phyloP scores from a whole-genome alignment of 2,329 filamentous ascomycete genomes.

The Basipetospora chlamydospora region DNA sequence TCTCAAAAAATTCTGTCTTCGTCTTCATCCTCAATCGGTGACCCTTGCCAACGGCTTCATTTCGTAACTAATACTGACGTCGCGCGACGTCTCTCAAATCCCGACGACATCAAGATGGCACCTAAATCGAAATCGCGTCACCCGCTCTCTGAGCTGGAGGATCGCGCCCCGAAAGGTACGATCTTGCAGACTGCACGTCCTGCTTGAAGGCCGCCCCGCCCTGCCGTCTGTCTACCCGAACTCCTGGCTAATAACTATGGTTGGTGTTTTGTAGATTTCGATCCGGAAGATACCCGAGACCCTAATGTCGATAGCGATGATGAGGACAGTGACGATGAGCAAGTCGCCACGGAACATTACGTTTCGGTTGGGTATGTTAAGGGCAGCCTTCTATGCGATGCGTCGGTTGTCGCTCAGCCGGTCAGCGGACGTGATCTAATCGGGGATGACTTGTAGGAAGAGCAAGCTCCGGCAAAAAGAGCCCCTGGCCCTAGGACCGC shows the following conservation, averaged over 20 bases:
- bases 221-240: too few species aligned
- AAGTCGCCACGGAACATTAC: constrained; percentile 74
- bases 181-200: too few species aligned
- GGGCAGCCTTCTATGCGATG: too few species aligned
- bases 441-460: too few species aligned
- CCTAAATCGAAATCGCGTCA: constrained; percentile 1
- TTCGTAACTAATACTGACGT: too few species aligned
- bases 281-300: constrained; percentile 55
- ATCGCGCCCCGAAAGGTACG: constrained; percentile 4
- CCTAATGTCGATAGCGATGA: constrained; percentile 39
- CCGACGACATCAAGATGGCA: too few species aligned
- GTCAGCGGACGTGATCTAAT: background rate
- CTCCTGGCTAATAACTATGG: too few species aligned
- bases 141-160: background rate
- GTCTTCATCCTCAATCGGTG: too few species aligned
- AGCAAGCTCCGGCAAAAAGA: constrained; percentile 70
- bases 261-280: constrained; percentile 44
- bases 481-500: constrained; percentile 52
- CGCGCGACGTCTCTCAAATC: too few species aligned
- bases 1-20: too few species aligned
- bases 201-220: too few species aligned
- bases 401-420: background rate
- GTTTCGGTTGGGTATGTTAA: constrained; percentile 51
- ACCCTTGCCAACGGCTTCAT: too few species aligned
- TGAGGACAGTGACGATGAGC: constrained; percentile 32